These are phyloP conservation scores for Zygnema cylindricum DNA, from an alignment of 139 green algal species.

Conservation along the genomic window DNA sequence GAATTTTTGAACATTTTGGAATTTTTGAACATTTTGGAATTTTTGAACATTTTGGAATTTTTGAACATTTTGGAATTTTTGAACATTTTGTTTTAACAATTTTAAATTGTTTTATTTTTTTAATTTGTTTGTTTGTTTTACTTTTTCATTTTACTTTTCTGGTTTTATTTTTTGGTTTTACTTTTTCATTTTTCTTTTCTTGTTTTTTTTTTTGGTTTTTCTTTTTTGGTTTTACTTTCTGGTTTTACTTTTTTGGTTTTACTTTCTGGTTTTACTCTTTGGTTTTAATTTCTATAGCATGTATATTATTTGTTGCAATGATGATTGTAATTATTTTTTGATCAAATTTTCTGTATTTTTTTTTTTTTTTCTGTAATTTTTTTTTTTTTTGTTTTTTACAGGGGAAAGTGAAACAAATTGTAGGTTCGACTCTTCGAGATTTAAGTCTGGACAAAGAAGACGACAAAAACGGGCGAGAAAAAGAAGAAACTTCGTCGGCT, in stretches of 20 bases:
- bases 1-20: background rate
- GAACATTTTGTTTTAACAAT: background rate
- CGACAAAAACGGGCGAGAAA: background rate
- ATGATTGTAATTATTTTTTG: background rate
- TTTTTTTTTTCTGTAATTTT: background rate
- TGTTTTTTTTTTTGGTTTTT: too few species aligned
- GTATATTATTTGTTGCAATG: background rate
- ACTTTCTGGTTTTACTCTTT: too few species aligned
- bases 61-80: background rate
- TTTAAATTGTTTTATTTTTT: background rate
- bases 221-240: too few species aligned
- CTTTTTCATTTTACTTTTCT: too few species aligned
- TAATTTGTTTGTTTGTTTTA: background rate
- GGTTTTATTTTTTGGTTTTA: too few species aligned
- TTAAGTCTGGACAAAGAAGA: conserved; percentile 65
- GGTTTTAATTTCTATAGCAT: too few species aligned
- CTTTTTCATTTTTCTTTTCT: too few species aligned
- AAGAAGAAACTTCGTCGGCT: background rate
- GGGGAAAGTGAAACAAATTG: conserved; percentile 99
- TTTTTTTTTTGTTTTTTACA: conserved; percentile 58
- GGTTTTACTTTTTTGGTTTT: too few species aligned
- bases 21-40: conserved; percentile 8
- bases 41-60: background rate
- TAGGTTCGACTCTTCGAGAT: conserved; percentile 91
- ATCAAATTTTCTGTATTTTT: background rate